Base-by-base conservation (phyloP, 2,329 filamentous ascomycete genomes). In the Onygenales sp. region DNA sequence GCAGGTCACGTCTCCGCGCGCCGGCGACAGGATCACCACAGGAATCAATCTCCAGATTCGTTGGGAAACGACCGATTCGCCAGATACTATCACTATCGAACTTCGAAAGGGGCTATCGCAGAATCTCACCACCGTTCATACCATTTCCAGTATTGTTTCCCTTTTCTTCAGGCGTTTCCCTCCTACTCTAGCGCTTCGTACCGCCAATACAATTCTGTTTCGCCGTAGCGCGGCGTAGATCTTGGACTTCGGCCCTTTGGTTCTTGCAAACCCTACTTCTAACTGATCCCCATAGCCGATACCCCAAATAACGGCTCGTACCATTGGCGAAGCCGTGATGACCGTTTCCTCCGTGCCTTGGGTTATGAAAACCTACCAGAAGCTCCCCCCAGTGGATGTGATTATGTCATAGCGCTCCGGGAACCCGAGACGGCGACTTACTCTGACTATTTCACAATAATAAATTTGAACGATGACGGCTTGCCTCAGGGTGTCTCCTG, bases 231-330 rank as follows among this genome's bases (percentile, higher is more conserved):
- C 21, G 21, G 21, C 21, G 21, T 38, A 17, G 11, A 5, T 11
- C 9, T 13, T 38, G 11, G 31, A 50, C 7, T 35, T 52, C 14
- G n/a, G 21, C 36, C 32, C 38, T 38, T 27, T 32, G n/a, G 1
- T 11, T 31, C 8, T 33, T 11, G 45, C 45, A 5, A 48, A 48
- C 17, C 13, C 5, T 2, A 5, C 21, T 48, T 21, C 48, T 52
- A 52, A 51, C 35, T 42, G 2, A 42, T n/a, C 13, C 14, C 32
- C 39, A 41, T 33, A 58, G 56, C 41, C 21, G 43, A 43, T 11
- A 54, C 54, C 3, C 41, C 38, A 7, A 58, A 58, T 50, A 58
- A 58, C 41, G 56, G 56, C 17, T 52, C 54, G 11, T 57, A 55
- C 42, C 14, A 47, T 44, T 58, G 54, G 56, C 56, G 56, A 27